Evolutionary conservation across 257 asterid genomes (phyloP).

Genomic region (Eustoma russellianum): DNA sequence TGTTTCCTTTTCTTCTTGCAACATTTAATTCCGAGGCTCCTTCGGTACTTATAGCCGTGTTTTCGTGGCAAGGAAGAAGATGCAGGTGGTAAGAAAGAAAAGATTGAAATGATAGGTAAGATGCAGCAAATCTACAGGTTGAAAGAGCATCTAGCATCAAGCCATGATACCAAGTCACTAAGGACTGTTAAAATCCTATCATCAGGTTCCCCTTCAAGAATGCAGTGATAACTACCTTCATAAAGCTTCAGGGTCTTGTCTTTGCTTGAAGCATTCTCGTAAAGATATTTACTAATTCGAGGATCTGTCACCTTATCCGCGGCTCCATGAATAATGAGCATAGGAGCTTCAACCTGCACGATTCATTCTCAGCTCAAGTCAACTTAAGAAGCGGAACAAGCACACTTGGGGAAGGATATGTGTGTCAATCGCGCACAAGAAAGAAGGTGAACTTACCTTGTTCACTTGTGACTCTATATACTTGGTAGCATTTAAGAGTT

Average conservation of each 20-base stretch:
- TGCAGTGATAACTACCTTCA: conserved; percentile 78
- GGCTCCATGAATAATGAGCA: conserved; percentile 90
- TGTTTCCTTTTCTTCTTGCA: too few species aligned
- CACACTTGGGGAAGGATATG: not conserved
- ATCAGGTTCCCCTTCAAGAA: conserved; percentile 99
- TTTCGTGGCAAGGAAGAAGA: too few species aligned
- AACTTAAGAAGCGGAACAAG: not conserved
- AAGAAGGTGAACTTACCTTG: conserved; percentile 34
- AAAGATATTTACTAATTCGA: conserved; percentile 62
- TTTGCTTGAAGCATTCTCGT: conserved; percentile 49
- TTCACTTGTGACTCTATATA: conserved; percentile 66
- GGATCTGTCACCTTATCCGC: conserved; percentile 96
- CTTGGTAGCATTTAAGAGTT: conserved; percentile 77
- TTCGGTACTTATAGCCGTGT: too few species aligned
- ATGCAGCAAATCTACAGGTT: conserved; percentile 14
- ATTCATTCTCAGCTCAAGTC: too few species aligned
- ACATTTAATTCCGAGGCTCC: too few species aligned
- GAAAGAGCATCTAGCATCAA: conserved; percentile 48
- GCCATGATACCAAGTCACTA: conserved; percentile 71
- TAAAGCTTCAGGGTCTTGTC: conserved; percentile 87
- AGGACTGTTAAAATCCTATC: conserved; percentile 69
- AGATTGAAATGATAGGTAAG: not conserved
- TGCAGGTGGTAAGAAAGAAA: too few species aligned
- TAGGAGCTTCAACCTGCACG: conserved; percentile 59
- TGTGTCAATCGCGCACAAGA: too few species aligned